Conservation (phyloP, 495 filamentous ascomycete species). For the Cenococcum geophilum region DNA sequence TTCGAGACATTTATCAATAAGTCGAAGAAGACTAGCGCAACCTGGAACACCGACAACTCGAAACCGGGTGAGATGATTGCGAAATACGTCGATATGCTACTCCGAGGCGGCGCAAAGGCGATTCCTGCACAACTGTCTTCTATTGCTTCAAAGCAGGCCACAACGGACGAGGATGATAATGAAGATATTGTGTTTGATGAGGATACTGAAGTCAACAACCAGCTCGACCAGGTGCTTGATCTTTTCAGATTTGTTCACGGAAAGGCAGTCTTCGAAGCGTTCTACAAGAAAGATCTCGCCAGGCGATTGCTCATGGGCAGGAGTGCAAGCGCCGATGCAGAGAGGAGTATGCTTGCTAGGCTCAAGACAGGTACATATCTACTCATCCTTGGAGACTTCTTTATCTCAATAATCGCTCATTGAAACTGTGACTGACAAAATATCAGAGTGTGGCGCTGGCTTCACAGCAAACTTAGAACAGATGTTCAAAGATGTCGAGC, state of each 20-base stretch:
- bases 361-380: constrained; percentile 61
- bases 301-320: constrained; percentile 80
- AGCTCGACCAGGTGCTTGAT: constrained; percentile 85
- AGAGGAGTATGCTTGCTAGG: constrained; percentile 86
- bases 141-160: constrained; percentile 7
- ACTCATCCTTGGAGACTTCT: background rate
- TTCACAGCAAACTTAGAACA: constrained; percentile 97
- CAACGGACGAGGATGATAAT: constrained; percentile 45
- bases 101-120: constrained; percentile 79
- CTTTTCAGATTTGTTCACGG: constrained; percentile 96
- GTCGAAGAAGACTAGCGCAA: constrained; percentile 56
- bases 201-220: constrained; percentile 79
- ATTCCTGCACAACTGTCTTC: constrained; percentile 53
- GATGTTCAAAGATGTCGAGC: constrained; percentile 98
- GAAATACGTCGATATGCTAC: constrained; percentile 86
- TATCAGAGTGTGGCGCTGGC: constrained; percentile 74
- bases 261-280: constrained; percentile 95
- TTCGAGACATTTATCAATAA: constrained; percentile 91
- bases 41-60: constrained; percentile 72
- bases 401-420: background rate
- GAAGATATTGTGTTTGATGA: constrained; percentile 63
- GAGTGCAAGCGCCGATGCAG: constrained; percentile 88
- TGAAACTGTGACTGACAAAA: constrained; percentile 16
- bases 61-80: constrained; percentile 98
- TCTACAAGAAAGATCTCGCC: constrained; percentile 96